These are phyloP conservation scores for Isabelozyma pseudorhagii DNA, from an alignment of 805 yeast species.

Conservation along the genomic window DNA sequence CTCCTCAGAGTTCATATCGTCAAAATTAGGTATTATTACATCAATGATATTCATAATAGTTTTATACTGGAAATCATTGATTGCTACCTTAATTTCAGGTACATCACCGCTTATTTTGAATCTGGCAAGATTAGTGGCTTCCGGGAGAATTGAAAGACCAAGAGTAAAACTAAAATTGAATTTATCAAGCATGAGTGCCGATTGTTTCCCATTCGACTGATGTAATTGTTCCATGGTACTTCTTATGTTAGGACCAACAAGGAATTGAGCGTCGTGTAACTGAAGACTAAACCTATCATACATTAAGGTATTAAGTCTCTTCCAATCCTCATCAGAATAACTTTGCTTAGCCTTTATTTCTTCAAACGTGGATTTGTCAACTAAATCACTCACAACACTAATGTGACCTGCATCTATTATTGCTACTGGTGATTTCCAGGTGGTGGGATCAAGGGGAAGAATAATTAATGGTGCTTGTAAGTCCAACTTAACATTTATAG, in stretches of 20 bases:
- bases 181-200: slow-evolving; percentile 69
- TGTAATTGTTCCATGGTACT: slow-evolving; percentile 75
- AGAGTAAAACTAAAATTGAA: slow-evolving; percentile 69
- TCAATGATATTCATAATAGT: slow-evolving; percentile 77
- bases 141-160: slow-evolving; percentile 83
- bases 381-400: slow-evolving; percentile 76
- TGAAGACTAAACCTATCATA: slow-evolving; percentile 81
- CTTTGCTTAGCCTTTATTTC: slow-evolving; percentile 61
- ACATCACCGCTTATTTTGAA: slow-evolving; percentile 73
- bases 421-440: slow-evolving; percentile 83
- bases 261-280: slow-evolving; percentile 80
- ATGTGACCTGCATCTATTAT: slow-evolving; percentile 96
- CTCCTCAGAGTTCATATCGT: slow-evolving; percentile 28
- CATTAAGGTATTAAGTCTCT: slow-evolving; percentile 70
- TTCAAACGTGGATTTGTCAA: slow-evolving; percentile 62
- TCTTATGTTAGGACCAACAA: slow-evolving; percentile 80
- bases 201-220: slow-evolving; percentile 27
- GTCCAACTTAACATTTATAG: slow-evolving; percentile 80
- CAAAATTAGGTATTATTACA: slow-evolving; percentile 57
- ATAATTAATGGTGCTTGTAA: slow-evolving; percentile 91
- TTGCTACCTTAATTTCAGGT: slow-evolving; percentile 64
- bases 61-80: slow-evolving; percentile 90
- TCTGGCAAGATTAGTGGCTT: slow-evolving; percentile 68
- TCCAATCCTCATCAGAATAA: slow-evolving; percentile 71
- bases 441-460: slow-evolving; percentile 75